phyloP scores from a whole-genome alignment of 176 grass and related monocot genomes.

The Ensete glaucum region DNA sequence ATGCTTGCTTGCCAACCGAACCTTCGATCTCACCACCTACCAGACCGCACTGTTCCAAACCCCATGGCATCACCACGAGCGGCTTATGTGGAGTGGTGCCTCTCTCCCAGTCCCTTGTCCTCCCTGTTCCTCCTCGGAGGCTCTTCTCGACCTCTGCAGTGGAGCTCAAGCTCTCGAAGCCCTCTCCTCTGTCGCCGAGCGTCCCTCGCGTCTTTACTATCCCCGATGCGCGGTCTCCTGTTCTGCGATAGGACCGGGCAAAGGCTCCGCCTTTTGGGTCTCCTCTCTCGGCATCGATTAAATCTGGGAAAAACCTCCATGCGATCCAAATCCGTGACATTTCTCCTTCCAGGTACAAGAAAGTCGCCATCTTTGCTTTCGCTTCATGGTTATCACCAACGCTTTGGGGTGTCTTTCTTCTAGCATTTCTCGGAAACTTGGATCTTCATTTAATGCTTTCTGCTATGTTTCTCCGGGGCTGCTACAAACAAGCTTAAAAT shows the following conservation, averaged over 20 bases:
- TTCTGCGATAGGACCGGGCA: not conserved
- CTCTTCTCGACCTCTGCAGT: slow-evolving; percentile 4
- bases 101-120: not conserved
- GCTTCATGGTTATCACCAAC: not conserved
- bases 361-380: not conserved
- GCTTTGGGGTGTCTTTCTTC: not conserved
- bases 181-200: not conserved
- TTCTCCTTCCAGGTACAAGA: slow-evolving; percentile 23
- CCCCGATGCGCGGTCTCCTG: not conserved
- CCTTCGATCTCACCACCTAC: too few species aligned
- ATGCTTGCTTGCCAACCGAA: too few species aligned
- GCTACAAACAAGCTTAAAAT: too few species aligned
- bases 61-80: too few species aligned
- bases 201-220: not conserved
- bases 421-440: not conserved
- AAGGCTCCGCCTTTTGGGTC: not conserved
- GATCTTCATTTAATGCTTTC: not conserved
- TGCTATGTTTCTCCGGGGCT: not conserved
- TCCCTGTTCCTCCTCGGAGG: not conserved
- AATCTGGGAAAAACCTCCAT: slow-evolving; percentile 20
- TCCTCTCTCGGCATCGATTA: not conserved
- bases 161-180: slow-evolving; percentile 27
- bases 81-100: too few species aligned
- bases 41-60: too few species aligned
- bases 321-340: slow-evolving; percentile 25